Evolutionary conservation across 2,329 filamentous ascomycete species (phyloP).

Genomic region (Xylariaceae sp.): DNA sequence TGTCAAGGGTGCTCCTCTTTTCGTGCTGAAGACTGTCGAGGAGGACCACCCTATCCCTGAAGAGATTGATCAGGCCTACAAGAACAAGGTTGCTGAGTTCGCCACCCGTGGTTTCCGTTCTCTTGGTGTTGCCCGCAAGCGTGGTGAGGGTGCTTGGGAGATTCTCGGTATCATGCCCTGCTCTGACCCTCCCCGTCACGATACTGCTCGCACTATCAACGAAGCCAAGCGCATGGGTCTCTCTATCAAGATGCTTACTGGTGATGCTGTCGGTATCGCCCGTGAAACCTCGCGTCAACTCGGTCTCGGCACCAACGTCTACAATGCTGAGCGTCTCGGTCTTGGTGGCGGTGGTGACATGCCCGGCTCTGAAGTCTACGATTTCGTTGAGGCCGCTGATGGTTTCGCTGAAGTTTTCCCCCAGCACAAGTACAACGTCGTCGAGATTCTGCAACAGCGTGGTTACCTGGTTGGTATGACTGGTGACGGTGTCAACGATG

Average conservation of each 20-base stretch:
- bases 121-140: slow-evolving; percentile 88
- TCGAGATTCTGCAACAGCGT: slow-evolving; percentile 90
- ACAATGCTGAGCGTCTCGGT: slow-evolving; percentile 89
- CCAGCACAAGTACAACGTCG: slow-evolving; percentile 92
- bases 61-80: slow-evolving; percentile 76
- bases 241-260: slow-evolving; percentile 94
- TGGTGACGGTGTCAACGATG: slow-evolving; percentile 93
- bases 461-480: slow-evolving; percentile 95
- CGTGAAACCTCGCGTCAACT: slow-evolving; percentile 88
- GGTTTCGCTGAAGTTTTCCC: slow-evolving; percentile 94
- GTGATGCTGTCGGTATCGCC: slow-evolving; percentile 89
- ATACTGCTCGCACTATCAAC: slow-evolving; percentile 84
- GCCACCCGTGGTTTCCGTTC: slow-evolving; percentile 91
- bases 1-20: slow-evolving; percentile 86
- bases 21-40: slow-evolving; percentile 82
- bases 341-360: slow-evolving; percentile 87
- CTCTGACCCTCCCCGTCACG: slow-evolving; percentile 85
- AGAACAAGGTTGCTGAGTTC: slow-evolving; percentile 89
- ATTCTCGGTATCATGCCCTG: slow-evolving; percentile 95
- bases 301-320: slow-evolving; percentile 87
- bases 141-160: slow-evolving; percentile 76
- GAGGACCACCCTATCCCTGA: slow-evolving; percentile 77
- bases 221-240: slow-evolving; percentile 85
- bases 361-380: slow-evolving; percentile 89
- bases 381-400: slow-evolving; percentile 93